Evolutionary conservation across 768 basidiomycete genomes (phyloP).

Genomic region (Suillus hirtellus): DNA sequence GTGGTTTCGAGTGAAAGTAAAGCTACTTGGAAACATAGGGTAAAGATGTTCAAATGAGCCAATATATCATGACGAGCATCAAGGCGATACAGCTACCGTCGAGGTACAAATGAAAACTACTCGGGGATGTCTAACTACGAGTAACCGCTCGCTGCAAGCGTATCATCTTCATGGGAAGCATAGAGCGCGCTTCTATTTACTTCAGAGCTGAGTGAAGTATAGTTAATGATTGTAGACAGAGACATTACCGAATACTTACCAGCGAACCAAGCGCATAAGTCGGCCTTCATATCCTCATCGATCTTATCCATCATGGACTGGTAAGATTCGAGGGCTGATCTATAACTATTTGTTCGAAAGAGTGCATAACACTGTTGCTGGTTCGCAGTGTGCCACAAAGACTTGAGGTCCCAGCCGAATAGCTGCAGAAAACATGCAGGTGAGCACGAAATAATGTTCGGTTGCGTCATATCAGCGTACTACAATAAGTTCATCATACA

Average conservation of each 20-base stretch:
- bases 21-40: too few relatives aligned
- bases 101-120: background rate
- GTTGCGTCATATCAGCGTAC: background rate
- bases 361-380: background rate
- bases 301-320: background rate
- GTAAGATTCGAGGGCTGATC: background rate
- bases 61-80: background rate
- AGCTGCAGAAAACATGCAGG: background rate
- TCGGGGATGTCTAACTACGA: background rate
- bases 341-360: background rate
- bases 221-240: background rate
- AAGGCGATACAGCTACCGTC: background rate
- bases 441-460: background rate
- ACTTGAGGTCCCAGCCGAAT: background rate
- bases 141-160: background rate
- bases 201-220: background rate
- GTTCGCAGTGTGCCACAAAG: background rate
- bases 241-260: background rate
- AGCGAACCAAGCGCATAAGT: background rate
- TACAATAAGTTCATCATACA: background rate
- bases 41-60: too few relatives aligned
- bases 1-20: too few relatives aligned
- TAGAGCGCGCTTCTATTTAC: background rate
- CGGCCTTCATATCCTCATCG: background rate
- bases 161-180: background rate